Base-by-base conservation (phyloP, 2,329 filamentous ascomycete species). In the Pseudonectria foliicola region DNA sequence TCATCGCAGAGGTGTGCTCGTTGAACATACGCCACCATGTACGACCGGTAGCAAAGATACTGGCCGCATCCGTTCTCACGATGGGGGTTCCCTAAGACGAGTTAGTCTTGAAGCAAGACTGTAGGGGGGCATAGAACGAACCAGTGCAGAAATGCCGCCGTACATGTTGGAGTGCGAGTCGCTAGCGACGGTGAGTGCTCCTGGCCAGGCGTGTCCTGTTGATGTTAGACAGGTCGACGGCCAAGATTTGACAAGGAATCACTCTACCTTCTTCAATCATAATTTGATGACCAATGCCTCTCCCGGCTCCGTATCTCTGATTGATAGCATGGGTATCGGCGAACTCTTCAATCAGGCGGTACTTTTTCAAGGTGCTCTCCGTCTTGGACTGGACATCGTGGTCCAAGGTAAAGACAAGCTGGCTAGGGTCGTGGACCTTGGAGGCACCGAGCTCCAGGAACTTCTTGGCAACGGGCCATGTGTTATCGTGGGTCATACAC, bases 401-500 rank as follows among this genome's bases (percentile, higher is more conserved):
- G 54, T 93, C 86, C 11, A 93, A 66, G 0, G 85, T 83, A 70
- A 89, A 81, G 23, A 94, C 82, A 21, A 92, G 68, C 63, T 93
- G 87, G n/a, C 70, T 63, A 3, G 72, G 71, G 58, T 89, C 66
- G 50, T 85, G 71, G 52, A 94, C 72, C 55, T 79, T 7, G 6
- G 77, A 75, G 1, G 83, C 84, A 8, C 84, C 84, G 43, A 87
- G 87, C 6, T 77, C 78, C 75, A 85, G 82, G 62, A 87, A 89
- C 58, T 88, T 90, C 13, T 52, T 40, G 1, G 80, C 80, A 2
- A 89, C 76, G 0, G 84, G 82, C 77, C 77, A 86, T 6, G 78
- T 79, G 57, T 90, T 90, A 60, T 89, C 83, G 63, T 94, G 87
- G 0, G 83, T 88, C 81, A 94, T 87, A 63, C 80, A 85, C 40